Base-by-base conservation (phyloP, 2,329 filamentous ascomycete genomes). In the Aspergillus pseudoterreus region DNA sequence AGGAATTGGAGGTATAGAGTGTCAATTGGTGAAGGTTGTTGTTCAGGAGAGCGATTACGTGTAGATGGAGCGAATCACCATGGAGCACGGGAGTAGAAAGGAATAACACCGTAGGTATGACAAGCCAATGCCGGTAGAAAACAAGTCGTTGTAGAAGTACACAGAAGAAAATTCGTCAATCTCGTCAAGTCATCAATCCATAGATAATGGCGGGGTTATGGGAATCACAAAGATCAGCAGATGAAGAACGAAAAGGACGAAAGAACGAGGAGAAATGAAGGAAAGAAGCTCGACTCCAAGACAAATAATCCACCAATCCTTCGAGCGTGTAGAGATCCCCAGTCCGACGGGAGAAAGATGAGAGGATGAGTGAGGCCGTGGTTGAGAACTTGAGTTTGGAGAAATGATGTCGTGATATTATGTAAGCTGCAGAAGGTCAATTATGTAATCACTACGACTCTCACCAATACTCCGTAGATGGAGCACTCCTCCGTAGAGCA, bases 171-270 rank as follows among this genome's bases (percentile, higher is more conserved):
- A 71, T 66, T 70, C 68, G 67, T 72, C 63, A 67, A 58, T 63
- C 60, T 72, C 70, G 63, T 72, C 66, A 72, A 69, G 61, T 71
- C 69, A 65, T 72, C 60, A 69, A 63, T 54, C 52, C 50, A 61
- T 36, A 49, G 47, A 52, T 38, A 17, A 49, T 55, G 53, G 57
- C 52, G 53, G 57, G 59, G 52, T 54, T 47, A 48, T 51, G 55
- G 41, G 21, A 52, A 54, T 46, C 49, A 32, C 43, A 38, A 38
- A 43, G 24, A 36, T 22, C 38, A 45, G 38, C 21, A 51, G 35
- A 49, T 30, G 27, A 30, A 38, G 35, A 8, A 38, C 6, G 39
- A 42, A 17, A 22, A 6, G 2, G 39, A 11, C 9, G 17, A 42
- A 42, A 42, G 39, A 42, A 42, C n/a, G 39, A 17, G 39, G 17